Conservation (phyloP, 495 filamentous ascomycete species). For the Xylona heveae region DNA sequence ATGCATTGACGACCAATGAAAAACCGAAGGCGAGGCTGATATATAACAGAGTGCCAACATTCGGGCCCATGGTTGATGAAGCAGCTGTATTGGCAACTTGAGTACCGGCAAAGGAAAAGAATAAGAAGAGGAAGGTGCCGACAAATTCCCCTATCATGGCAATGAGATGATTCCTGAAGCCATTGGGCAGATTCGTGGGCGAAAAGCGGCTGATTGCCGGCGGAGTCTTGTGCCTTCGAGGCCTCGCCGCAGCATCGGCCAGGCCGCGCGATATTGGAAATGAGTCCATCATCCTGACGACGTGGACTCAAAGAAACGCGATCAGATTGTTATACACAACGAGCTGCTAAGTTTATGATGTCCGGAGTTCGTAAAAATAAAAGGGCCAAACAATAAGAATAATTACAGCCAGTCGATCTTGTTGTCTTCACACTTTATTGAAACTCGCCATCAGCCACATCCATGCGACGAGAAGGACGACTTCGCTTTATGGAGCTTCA, state of each 20-base stretch:
- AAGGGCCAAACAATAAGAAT: too few species aligned
- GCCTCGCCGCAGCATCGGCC: background rate
- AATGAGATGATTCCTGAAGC: conserved; percentile 27
- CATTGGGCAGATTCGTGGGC: conserved; percentile 8
- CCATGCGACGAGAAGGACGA: too few species aligned
- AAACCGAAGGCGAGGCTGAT: conserved; percentile 54
- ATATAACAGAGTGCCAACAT: conserved; percentile 34
- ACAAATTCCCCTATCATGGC: conserved; percentile 49
- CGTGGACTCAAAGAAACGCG: too few species aligned
- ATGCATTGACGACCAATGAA: conserved; percentile 58
- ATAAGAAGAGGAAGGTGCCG: conserved; percentile 67
- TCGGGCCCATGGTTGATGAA: conserved; percentile 9
- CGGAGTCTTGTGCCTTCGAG: background rate
- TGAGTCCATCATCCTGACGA: too few species aligned
- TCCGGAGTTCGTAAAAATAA: too few species aligned
- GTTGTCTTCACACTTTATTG: too few species aligned
- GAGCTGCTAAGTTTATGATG: too few species aligned
- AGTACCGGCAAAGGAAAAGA: conserved; percentile 61
- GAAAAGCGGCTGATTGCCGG: background rate
- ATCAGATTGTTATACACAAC: too few species aligned
- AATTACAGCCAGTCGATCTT: too few species aligned
- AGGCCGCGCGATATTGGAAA: too few species aligned
- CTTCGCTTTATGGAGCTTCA: too few species aligned
- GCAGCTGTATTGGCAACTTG: conserved; percentile 39
- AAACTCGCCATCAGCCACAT: too few species aligned